Evolutionary conservation across 139 green algal genomes (phyloP).

Genomic region (Haematococcus lacustris): DNA sequence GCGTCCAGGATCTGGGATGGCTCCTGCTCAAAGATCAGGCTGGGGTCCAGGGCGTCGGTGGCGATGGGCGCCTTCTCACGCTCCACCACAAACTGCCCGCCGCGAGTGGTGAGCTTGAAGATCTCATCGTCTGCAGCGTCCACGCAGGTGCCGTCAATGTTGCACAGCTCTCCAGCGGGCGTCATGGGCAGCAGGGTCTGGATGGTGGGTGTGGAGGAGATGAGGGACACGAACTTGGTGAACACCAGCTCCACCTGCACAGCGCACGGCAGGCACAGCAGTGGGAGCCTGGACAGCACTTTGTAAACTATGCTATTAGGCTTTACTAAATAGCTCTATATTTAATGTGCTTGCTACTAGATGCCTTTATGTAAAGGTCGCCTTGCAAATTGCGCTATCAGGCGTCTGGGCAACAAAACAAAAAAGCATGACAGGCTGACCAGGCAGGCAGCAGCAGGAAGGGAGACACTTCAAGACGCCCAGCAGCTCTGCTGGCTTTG

Average conservation of each 20-base stretch:
- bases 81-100: constrained; percentile 58
- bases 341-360: no score
- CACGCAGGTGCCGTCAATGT: constrained; percentile 92
- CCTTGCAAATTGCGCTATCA: no score
- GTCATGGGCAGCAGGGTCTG: constrained; percentile 94
- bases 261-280: constrained; percentile 19
- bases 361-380: no score
- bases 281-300: no score
- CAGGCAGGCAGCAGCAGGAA: neutral
- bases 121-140: constrained; percentile 91
- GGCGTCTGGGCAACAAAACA: no score
- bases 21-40: constrained; percentile 98
- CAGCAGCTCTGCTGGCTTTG: no score
- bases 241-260: constrained; percentile 96
- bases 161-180: constrained; percentile 83
- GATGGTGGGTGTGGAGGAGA: constrained; percentile 80
- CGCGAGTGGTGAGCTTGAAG: constrained; percentile 71
- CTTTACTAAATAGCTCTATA: no score
- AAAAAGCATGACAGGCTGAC: neutral
- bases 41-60: constrained; percentile 63
- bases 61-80: constrained; percentile 71
- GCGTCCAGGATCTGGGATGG: constrained; percentile 95
- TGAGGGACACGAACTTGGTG: constrained; percentile 98
- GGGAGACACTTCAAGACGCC: no score
- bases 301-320: no score